Percentiles rank a stretch among this genome's conserved stretches.
These are phyloP conservation scores for Smittium culicis DNA, from an alignment of 371 early-diverging fungal genomes.

Conservation along the genomic window DNA sequence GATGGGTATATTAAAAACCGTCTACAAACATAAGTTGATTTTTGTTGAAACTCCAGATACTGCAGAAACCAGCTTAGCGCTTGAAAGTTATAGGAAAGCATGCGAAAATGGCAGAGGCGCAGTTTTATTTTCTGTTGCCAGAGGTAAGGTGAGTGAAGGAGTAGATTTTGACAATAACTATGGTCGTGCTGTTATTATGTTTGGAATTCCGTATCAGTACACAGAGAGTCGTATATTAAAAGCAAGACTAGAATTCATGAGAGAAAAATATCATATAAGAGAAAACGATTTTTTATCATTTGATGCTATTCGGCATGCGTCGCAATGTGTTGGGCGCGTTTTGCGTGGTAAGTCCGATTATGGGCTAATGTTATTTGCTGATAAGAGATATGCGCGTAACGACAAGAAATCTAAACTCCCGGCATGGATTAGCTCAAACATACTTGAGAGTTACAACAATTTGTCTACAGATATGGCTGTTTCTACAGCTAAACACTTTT, in stretches of 20 bases:
- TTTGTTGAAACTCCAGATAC: conserved; percentile 99
- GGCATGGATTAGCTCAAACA: conserved; percentile 90
- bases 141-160: conserved; percentile 99
- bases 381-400: conserved; percentile 87
- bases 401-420: conserved; percentile 97
- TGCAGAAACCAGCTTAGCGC: conserved; percentile 91
- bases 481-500: conserved; percentile 84
- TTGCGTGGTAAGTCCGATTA: conserved; percentile 98
- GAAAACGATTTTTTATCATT: conserved; percentile 99
- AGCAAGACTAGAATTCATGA: conserved; percentile 91
- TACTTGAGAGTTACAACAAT: conserved; percentile 83
- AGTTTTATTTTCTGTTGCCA: conserved; percentile 95
- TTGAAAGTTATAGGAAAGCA: conserved; percentile 92
- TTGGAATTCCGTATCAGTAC: conserved; percentile 99
- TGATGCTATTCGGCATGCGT: conserved; percentile 99
- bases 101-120: conserved; percentile 99
- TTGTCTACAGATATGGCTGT: conserved; percentile 97
- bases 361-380: conserved; percentile 99
- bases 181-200: conserved; percentile 96
- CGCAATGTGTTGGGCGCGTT: conserved; percentile 98
- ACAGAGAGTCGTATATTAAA: conserved; percentile 94
- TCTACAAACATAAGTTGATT: conserved; percentile 93
- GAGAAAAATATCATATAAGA: conserved; percentile 82
- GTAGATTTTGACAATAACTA: conserved; percentile 99
- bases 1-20: conserved; percentile 85